phyloP scores from a whole-genome alignment of 192 early-diverging fungal genomes.

The Umbelopsis isabellina region DNA sequence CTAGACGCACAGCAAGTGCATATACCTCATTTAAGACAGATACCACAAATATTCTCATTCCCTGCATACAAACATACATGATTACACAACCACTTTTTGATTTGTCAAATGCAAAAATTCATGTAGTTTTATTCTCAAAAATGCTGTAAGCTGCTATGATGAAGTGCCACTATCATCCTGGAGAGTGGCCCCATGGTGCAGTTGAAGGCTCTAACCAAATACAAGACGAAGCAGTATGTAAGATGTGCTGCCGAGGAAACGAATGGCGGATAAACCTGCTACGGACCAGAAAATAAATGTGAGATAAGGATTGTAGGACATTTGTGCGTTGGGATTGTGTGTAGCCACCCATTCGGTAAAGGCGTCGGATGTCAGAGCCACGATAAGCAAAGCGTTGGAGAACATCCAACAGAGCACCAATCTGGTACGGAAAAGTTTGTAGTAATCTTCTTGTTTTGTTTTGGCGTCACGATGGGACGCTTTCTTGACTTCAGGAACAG shows the following conservation, averaged over 20 bases:
- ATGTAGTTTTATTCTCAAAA: constrained; percentile 11
- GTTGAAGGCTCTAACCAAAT: constrained; percentile 55
- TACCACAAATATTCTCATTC: too few species aligned
- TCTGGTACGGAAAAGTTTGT: constrained; percentile 85
- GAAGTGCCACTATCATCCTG: neutral
- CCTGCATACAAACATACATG: too few species aligned
- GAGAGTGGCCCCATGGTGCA: neutral
- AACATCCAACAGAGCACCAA: constrained; percentile 88
- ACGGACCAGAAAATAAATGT: constrained; percentile 92
- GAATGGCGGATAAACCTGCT: constrained; percentile 67
- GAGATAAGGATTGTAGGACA: constrained; percentile 64
- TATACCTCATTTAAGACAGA: too few species aligned
- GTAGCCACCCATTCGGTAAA: constrained; percentile 35
- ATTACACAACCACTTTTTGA: neutral
- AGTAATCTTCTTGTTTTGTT: constrained; percentile 88
- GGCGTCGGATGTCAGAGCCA: constrained; percentile 65
- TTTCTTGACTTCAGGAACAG: constrained; percentile 45
- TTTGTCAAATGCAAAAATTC: constrained; percentile 7
- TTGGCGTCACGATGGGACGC: constrained; percentile 69
- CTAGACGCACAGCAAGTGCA: too few species aligned
- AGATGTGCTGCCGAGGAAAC: constrained; percentile 74
- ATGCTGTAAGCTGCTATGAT: constrained; percentile 3
- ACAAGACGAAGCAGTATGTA: constrained; percentile 70
- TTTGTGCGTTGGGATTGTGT: constrained; percentile 29
- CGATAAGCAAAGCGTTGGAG: constrained; percentile 74